Percentiles rank a stretch among this genome's conserved stretches.
Conservation (phyloP, 106 monocot genomes). For the Phalaenopsis equestris region DNA sequence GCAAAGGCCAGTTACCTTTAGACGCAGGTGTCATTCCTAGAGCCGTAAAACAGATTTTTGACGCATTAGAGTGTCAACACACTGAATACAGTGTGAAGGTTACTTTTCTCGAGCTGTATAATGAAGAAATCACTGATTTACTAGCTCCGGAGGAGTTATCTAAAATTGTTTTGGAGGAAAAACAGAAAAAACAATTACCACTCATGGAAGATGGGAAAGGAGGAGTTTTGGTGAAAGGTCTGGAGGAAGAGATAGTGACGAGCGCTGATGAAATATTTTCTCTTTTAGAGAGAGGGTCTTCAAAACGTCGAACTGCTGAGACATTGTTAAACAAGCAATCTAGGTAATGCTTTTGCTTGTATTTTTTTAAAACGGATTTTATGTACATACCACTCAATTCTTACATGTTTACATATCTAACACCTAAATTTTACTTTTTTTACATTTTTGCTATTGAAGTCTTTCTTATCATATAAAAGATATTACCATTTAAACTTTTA, state of each 20-base stretch:
- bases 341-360: conserved; percentile 31
- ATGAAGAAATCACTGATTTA: conserved; percentile 98
- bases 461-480: too few relatives aligned
- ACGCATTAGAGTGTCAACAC: conserved; percentile 89
- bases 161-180: conserved; percentile 66
- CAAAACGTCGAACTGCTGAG: conserved; percentile 93
- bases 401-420: too few relatives aligned
- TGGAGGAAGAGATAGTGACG: conserved; percentile 97
- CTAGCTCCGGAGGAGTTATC: conserved; percentile 90
- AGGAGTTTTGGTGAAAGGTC: conserved; percentile 87
- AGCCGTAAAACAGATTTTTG: conserved; percentile 97
- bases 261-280: conserved; percentile 83
- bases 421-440: too few relatives aligned
- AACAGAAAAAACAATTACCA: conserved; percentile 81
- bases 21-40: conserved; percentile 96
- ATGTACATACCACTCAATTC: too few relatives aligned
- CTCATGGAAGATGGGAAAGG: conserved; percentile 99
- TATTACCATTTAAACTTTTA: too few relatives aligned
- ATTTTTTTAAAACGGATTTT: neutral
- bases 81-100: conserved; percentile 99
- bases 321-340: conserved; percentile 98
- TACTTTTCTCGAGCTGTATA: conserved; percentile 94
- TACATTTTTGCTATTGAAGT: too few relatives aligned
- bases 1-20: conserved; percentile 61
- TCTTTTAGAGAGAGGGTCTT: conserved; percentile 83